These are phyloP conservation scores for Gardenia jasminoides DNA, from an alignment of 257 asterid genomes.

Conservation along the genomic window DNA sequence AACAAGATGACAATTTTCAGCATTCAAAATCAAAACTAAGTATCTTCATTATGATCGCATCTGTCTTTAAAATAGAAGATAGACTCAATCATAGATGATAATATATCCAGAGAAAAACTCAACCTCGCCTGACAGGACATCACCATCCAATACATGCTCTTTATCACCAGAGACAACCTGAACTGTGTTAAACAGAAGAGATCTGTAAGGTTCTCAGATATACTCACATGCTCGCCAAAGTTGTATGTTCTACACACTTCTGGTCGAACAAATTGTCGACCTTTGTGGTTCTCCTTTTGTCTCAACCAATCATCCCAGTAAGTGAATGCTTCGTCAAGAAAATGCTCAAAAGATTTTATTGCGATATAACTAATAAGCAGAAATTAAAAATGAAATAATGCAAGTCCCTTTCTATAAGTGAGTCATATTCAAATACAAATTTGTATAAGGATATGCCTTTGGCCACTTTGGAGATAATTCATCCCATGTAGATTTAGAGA, in stretches of 20 bases:
- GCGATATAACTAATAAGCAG: neutral
- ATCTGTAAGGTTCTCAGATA: neutral
- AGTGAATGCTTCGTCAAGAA: conserved; percentile 81
- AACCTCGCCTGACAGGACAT: neutral
- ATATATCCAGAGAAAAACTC: neutral
- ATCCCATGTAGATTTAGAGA: conserved; percentile 82
- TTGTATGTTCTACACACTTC: conserved; percentile 98
- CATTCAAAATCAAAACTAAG: neutral
- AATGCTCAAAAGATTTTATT: conserved; percentile 27
- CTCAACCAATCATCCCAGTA: conserved; percentile 99
- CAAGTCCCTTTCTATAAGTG: neutral
- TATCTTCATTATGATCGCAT: neutral
- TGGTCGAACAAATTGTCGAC: conserved; percentile 93
- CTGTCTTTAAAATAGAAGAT: neutral
- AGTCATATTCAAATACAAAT: neutral
- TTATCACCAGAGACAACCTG: neutral
- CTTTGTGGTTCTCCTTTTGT: conserved; percentile 80
- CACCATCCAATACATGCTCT: neutral
- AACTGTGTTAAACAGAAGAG: neutral
- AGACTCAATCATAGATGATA: neutral
- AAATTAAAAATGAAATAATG: conserved; percentile 5
- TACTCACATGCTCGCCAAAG: conserved; percentile 96
- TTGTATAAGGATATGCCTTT: conserved; percentile 90
- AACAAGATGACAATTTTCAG: neutral
- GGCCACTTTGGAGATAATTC: conserved; percentile 99